A percentile compares a stretch with the other conserved stretches of the same genome.
These are phyloP conservation scores for Phylloporus rhodoxanthus DNA, from an alignment of 768 basidiomycete species.

Conservation along the genomic window DNA sequence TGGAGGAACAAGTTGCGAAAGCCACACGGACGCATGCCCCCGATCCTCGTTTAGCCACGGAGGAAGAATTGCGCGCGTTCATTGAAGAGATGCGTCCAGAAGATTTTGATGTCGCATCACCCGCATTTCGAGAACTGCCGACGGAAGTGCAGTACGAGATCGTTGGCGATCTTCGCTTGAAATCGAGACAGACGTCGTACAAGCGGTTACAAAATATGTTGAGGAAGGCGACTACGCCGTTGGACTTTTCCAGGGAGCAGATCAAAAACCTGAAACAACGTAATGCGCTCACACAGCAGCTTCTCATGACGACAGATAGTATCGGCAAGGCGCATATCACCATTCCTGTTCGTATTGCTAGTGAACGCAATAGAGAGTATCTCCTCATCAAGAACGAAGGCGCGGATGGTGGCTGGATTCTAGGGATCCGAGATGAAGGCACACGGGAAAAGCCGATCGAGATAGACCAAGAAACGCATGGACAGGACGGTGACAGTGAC, in stretches of 20 bases:
- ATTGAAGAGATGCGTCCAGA: conserved; percentile 96
- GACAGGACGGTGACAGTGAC: conserved; percentile 40
- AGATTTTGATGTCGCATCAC: conserved; percentile 87
- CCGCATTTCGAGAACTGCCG: conserved; percentile 86
- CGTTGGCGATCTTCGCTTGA: conserved; percentile 89
- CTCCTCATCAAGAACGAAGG: conserved; percentile 91
- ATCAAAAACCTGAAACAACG: conserved; percentile 86
- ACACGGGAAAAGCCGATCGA: conserved; percentile 81
- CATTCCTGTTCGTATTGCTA: conserved; percentile 91
- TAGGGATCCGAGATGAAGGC: conserved; percentile 87
- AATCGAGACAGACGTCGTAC: conserved; percentile 92
- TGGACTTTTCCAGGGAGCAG: conserved; percentile 96
- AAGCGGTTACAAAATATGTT: conserved; percentile 90
- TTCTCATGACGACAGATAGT: conserved; percentile 85
- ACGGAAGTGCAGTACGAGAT: conserved; percentile 98
- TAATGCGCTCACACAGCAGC: conserved; percentile 88
- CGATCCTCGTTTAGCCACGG: conserved; percentile 92
- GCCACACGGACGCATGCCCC: conserved; percentile 57
- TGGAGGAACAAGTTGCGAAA: conserved; percentile 57
- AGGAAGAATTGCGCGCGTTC: conserved; percentile 87
- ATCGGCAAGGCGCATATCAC: conserved; percentile 86
- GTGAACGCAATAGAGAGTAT: conserved; percentile 92
- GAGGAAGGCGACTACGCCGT: conserved; percentile 63
- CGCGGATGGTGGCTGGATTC: conserved; percentile 84
- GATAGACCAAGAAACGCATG: conserved; percentile 60